phyloP scores from a whole-genome alignment of 768 basidiomycete species.

The Hericium erinaceus region DNA sequence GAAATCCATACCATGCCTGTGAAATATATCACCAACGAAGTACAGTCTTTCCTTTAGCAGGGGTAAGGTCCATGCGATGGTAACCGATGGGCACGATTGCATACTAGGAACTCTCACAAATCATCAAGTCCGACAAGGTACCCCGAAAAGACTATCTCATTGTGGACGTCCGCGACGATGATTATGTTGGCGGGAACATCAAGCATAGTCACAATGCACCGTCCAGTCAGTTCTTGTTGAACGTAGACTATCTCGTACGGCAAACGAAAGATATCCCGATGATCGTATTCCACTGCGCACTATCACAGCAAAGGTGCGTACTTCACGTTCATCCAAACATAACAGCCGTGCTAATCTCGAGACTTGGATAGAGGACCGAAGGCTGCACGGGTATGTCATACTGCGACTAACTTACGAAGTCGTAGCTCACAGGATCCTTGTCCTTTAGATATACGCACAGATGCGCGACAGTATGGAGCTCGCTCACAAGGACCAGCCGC shows the following conservation, averaged over 20 bases:
- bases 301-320: conserved; percentile 69
- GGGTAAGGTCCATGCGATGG: too few species aligned
- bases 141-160: conserved; percentile 61
- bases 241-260: conserved; percentile 49
- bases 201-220: conserved; percentile 54
- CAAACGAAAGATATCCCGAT: conserved; percentile 51
- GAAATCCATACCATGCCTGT: not conserved
- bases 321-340: not conserved
- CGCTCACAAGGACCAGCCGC: conserved; percentile 30
- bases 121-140: conserved; percentile 59
- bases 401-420: not conserved
- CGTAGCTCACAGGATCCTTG: conserved; percentile 5
- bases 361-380: conserved; percentile 54
- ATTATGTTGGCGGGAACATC: conserved; percentile 74
- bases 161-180: conserved; percentile 81
- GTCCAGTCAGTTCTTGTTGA: conserved; percentile 45
- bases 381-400: conserved; percentile 53
- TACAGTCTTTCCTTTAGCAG: not conserved
- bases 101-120: conserved; percentile 52
- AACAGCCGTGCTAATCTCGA: not conserved
- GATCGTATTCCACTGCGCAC: conserved; percentile 70
- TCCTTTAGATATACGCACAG: conserved; percentile 55
- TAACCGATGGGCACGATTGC: too few species aligned
- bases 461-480: conserved; percentile 37
- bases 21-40: not conserved